Evolutionary conservation across 352 stramenopile species (phyloP).

Genomic region (Peronosclerospora sorghi): DNA sequence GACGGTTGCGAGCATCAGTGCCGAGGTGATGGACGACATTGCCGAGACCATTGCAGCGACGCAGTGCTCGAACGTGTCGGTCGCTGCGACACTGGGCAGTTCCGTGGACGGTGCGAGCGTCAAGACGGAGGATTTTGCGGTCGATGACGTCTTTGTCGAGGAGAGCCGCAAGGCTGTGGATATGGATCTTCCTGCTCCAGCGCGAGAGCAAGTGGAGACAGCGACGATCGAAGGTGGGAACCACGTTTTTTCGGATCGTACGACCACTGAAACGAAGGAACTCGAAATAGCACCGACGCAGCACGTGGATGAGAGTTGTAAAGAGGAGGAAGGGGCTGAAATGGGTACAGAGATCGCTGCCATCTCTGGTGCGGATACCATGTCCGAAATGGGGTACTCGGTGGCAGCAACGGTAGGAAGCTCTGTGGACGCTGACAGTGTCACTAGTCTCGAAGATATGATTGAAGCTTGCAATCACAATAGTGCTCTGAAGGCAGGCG

Average conservation of each 20-base stretch:
- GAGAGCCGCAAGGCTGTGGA: conserved; percentile 9
- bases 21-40: conserved; percentile 1
- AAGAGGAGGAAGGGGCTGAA: neutral
- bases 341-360: neutral
- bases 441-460: conserved; percentile 10
- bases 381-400: conserved; percentile 7
- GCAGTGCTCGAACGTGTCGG: conserved; percentile 3
- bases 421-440: conserved; percentile 9
- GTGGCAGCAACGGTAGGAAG: conserved; percentile 7
- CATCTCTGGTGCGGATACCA: conserved; percentile 3
- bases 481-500: neutral
- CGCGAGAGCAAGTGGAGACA: neutral
- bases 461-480: conserved; percentile 1
- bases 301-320: neutral
- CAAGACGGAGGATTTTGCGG: conserved; percentile 13
- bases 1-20: neutral
- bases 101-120: conserved; percentile 18
- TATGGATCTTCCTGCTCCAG: conserved; percentile 14
- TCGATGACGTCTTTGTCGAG: conserved; percentile 6
- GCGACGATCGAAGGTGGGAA: neutral
- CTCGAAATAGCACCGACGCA: neutral
- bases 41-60: conserved; percentile 1
- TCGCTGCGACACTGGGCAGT: conserved; percentile 14
- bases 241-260: neutral
- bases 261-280: neutral